phyloP scores from a whole-genome alignment of 345 rosid species.

The Populus pruinosa region DNA sequence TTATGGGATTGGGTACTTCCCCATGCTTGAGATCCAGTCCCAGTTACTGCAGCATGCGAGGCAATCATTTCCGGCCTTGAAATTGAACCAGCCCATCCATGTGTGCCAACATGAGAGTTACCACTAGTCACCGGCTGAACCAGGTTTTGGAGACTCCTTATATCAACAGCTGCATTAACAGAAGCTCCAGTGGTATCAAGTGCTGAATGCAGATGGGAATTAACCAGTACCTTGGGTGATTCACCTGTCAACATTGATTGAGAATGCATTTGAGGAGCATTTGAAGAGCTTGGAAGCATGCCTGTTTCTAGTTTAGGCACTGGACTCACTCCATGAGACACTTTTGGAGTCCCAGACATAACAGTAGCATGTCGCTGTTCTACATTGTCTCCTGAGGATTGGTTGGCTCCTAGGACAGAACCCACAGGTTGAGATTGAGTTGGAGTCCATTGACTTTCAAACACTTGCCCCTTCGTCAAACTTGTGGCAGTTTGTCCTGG shows the following conservation, averaged over 20 bases:
- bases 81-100: conserved; percentile 44
- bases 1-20: conserved; percentile 45
- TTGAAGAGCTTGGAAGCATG: conserved; percentile 35
- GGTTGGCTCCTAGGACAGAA: conserved; percentile 28
- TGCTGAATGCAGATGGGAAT: conserved; percentile 26
- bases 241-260: conserved; percentile 29
- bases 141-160: conserved; percentile 47
- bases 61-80: conserved; percentile 36
- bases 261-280: conserved; percentile 32
- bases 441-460: conserved; percentile 72
- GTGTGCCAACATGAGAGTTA: conserved; percentile 31
- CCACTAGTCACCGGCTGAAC: conserved; percentile 40
- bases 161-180: conserved; percentile 27
- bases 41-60: conserved; percentile 36
- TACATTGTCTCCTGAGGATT: conserved; percentile 24
- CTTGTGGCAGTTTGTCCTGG: conserved; percentile 53
- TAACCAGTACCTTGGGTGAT: conserved; percentile 37
- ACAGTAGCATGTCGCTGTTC: conserved; percentile 30
- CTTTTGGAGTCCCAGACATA: conserved; percentile 28
- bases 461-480: conserved; percentile 38
- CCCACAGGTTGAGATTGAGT: conserved; percentile 40
- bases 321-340: conserved; percentile 31
- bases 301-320: conserved; percentile 37
- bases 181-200: conserved; percentile 24
- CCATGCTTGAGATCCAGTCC: conserved; percentile 48